Evolutionary conservation across 1,284 basidiomycete genomes (phyloP).

Genomic region (Boletus sp.): DNA sequence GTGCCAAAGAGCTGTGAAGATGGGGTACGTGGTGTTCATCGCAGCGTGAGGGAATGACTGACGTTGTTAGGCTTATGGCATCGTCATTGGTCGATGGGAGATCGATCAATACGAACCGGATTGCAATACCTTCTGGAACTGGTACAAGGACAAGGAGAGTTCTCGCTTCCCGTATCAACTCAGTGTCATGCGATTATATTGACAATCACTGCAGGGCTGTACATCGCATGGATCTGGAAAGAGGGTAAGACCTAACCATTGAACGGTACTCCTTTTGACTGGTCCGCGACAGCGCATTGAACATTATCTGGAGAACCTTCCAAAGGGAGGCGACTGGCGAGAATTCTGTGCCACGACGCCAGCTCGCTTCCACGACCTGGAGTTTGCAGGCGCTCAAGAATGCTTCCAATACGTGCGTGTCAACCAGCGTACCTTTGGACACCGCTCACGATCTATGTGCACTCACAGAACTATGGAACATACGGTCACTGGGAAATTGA

Average conservation of each 20-base stretch:
- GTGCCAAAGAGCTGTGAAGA: constrained; percentile 27
- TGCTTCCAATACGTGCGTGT: constrained; percentile 18
- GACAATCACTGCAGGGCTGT: constrained; percentile 19
- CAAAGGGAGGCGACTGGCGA: constrained; percentile 25
- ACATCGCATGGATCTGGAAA: constrained; percentile 23
- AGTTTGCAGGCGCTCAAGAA: constrained; percentile 28
- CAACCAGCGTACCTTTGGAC: not conserved
- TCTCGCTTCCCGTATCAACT: not conserved
- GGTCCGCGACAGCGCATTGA: constrained; percentile 15
- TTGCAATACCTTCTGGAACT: constrained; percentile 19
- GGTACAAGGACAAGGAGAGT: constrained; percentile 28
- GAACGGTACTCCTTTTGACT: not conserved
- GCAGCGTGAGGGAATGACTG: not conserved
- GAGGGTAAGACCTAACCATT: constrained; percentile 12
- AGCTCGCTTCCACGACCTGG: constrained; percentile 17
- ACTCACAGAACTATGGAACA: constrained; percentile 11
- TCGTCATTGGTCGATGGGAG: constrained; percentile 22
- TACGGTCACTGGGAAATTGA: constrained; percentile 16
- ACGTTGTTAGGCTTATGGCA: constrained; percentile 15
- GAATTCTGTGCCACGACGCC: constrained; percentile 34
- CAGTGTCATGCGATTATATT: not conserved
- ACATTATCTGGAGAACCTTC: constrained; percentile 28
- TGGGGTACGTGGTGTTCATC: constrained; percentile 12
- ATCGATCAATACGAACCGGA: constrained; percentile 23
- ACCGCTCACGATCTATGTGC: not conserved